Conservation (phyloP, 331 rosid genomes). For the Acacia pycnantha region DNA sequence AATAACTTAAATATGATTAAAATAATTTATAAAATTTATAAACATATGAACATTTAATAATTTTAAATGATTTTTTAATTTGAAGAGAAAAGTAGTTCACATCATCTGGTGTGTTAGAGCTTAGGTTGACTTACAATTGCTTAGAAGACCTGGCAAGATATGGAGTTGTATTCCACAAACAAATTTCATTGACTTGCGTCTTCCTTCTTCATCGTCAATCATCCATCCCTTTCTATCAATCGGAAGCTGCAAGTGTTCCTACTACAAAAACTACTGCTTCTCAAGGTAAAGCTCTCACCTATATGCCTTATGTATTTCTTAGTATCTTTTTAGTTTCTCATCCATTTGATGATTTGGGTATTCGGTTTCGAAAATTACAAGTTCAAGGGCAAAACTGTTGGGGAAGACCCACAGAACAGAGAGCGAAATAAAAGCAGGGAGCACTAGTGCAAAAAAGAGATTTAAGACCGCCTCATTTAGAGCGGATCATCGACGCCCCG, state of each 20-base stretch:
- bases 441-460: no score
- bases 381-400: neutral
- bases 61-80: no score
- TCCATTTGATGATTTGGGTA: neutral
- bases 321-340: neutral
- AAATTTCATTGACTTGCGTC: neutral
- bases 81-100: no score
- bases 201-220: no score
- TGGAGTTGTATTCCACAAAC: neutral
- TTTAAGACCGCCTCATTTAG: no score
- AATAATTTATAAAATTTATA: no score
- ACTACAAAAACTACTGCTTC: neutral
- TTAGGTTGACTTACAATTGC: no score
- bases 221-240: constrained; percentile 33
- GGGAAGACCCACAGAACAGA: neutral
- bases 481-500: no score
- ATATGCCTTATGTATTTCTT: neutral
- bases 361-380: neutral
- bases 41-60: no score
- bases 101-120: no score
- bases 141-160: no score
- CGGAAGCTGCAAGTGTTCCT: neutral
- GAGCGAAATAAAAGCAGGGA: neutral
- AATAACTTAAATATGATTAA: no score
- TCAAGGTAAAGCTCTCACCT: neutral